Evolutionary conservation across 805 yeast genomes (phyloP).

Genomic region (Candida wancherniae): DNA sequence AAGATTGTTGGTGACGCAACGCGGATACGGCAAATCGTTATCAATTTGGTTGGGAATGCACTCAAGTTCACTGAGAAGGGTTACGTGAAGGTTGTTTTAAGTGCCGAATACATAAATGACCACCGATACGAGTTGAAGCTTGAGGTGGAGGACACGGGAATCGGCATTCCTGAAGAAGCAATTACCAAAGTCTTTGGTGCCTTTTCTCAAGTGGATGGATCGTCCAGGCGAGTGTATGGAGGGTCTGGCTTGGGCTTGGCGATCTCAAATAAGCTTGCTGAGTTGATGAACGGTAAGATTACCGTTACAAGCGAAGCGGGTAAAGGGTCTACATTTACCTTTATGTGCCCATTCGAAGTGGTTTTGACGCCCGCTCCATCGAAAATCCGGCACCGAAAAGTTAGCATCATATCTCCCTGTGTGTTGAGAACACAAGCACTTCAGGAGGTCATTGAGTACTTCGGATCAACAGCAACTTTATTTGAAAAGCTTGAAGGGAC

Average conservation of each 20-base stretch:
- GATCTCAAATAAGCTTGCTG: slow-evolving; percentile 44
- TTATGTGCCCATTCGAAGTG: slow-evolving; percentile 30
- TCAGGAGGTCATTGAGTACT: slow-evolving; percentile 27
- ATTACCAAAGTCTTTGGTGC: slow-evolving; percentile 46
- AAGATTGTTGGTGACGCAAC: slow-evolving; percentile 45
- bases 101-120: slow-evolving; percentile 22
- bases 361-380: slow-evolving; percentile 16
- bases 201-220: slow-evolving; percentile 54
- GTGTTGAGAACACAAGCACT: slow-evolving; percentile 29
- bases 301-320: slow-evolving; percentile 44
- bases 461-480: slow-evolving; percentile 29
- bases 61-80: slow-evolving; percentile 47
- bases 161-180: slow-evolving; percentile 46
- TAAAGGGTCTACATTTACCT: slow-evolving; percentile 43
- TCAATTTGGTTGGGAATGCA: slow-evolving; percentile 50
- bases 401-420: slow-evolving; percentile 29
- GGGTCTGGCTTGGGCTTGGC: slow-evolving; percentile 51
- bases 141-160: slow-evolving; percentile 47
- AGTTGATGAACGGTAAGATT: slow-evolving; percentile 45
- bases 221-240: slow-evolving; percentile 47
- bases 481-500: slow-evolving; percentile 17
- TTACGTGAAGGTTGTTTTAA: slow-evolving; percentile 34
- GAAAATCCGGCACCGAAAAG: slow-evolving; percentile 14
- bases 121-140: slow-evolving; percentile 36
- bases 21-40: slow-evolving; percentile 46